phyloP scores from a whole-genome alignment of 1,284 basidiomycete genomes.

The Rhodotorula mucilaginosa region DNA sequence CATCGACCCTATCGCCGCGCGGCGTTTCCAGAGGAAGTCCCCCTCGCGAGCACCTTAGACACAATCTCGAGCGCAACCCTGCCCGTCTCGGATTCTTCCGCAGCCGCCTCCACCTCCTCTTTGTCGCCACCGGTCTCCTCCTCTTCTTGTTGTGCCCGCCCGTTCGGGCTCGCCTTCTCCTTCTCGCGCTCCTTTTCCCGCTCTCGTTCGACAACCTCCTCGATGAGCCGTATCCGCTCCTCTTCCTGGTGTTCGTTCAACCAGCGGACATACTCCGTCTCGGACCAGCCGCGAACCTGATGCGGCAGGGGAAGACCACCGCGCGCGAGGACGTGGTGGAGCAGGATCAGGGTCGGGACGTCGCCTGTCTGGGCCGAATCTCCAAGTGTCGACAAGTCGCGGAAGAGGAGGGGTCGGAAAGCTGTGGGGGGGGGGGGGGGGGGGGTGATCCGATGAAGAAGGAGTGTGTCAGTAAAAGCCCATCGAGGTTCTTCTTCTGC shows the following conservation, averaged over 20 bases:
- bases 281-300: constrained; percentile 81
- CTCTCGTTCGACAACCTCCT: constrained; percentile 7
- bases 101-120: background rate
- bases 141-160: background rate
- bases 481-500: too few species aligned
- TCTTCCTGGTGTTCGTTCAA: constrained; percentile 44
- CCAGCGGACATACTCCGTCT: constrained; percentile 81
- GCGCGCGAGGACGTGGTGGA: constrained; percentile 89
- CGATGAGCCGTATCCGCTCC: constrained; percentile 37
- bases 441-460: background rate
- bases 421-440: constrained; percentile 10
- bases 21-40: background rate
- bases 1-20: too few species aligned
- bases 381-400: constrained; percentile 68
- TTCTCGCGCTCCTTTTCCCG: background rate
- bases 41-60: background rate
- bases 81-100: background rate
- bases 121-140: background rate
- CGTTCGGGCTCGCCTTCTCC: background rate
- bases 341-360: constrained; percentile 74
- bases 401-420: constrained; percentile 75
- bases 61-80: background rate
- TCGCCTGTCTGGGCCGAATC: constrained; percentile 64
- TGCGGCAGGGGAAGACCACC: constrained; percentile 81
- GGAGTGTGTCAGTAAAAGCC: background rate